A percentile compares a stretch with the other conserved stretches of the same genome.
phyloP scores from a whole-genome alignment of 345 rosid species.

The Sisymbrium irio region DNA sequence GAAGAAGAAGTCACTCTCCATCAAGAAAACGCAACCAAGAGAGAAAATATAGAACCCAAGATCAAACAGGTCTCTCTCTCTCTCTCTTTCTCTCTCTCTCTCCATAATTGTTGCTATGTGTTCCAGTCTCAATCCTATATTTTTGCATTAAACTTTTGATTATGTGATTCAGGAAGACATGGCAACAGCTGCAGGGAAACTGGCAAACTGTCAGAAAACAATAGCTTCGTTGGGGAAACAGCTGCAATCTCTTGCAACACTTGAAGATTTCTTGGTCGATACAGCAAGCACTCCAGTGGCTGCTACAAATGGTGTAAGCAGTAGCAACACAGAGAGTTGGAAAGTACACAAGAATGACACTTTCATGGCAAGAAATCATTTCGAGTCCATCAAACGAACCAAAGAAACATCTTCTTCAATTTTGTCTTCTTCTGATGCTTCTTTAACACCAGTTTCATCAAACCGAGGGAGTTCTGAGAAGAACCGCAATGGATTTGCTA shows the following conservation, averaged over 20 bases:
- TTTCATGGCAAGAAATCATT: slow-evolving; percentile 38
- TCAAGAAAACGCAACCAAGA: slow-evolving; percentile 48
- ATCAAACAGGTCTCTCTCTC: slow-evolving; percentile 63
- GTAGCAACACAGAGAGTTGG: slow-evolving; percentile 50
- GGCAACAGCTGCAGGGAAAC: slow-evolving; percentile 73
- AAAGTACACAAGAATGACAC: slow-evolving; percentile 51
- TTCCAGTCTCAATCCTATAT: neutral
- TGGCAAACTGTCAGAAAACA: slow-evolving; percentile 89
- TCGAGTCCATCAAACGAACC: slow-evolving; percentile 12
- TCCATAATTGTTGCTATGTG: neutral
- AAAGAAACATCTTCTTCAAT: slow-evolving; percentile 39
- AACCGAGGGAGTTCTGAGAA: slow-evolving; percentile 60
- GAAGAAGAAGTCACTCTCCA: slow-evolving; percentile 66
- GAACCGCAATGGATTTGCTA: slow-evolving; percentile 86
- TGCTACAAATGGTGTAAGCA: slow-evolving; percentile 33
- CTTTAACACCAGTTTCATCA: slow-evolving; percentile 23
- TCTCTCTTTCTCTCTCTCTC: too few species aligned
- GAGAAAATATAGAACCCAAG: slow-evolving; percentile 60
- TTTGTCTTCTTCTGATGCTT: neutral
- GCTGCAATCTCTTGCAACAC: slow-evolving; percentile 85
- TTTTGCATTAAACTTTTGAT: neutral
- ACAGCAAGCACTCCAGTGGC: slow-evolving; percentile 45
- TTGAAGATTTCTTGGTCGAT: slow-evolving; percentile 90
- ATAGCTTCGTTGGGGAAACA: slow-evolving; percentile 85
- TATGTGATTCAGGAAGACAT: slow-evolving; percentile 67